Evolutionary conservation across 352 stramenopile genomes (phyloP), one percentile per base, ranked within the genome.

Genomic region (Globisporangium yorkense): DNA sequence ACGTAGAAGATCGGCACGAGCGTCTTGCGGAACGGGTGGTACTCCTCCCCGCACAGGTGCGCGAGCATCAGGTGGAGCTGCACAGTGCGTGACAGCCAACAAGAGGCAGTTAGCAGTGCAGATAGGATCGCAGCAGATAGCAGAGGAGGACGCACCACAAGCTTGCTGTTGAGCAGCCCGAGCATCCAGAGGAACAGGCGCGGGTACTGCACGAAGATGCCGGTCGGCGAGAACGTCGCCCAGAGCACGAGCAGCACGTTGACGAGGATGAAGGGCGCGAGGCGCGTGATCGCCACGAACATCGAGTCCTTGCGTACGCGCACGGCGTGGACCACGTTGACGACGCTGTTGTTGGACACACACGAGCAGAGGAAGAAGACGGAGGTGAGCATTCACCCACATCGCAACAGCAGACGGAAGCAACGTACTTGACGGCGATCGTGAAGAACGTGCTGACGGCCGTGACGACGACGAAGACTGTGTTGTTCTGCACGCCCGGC

Each of bases 1-100:
- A 95, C 84, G 68, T 92, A 95, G 59, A 95, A 92, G 56, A 95
- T 88, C n/a, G 85, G 85, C 54, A 93, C 85, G 16, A 95, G 82
- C 56, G 85, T 95, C 70, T 95, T 95, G 54, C 85, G 85, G 70
- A 93, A 95, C 55, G 85, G 85, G 54, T 93, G 85, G 59, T 93
- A 95, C 64, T 95, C 85, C 60, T 95, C 85, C 7, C 82, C 84
- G 20, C 83, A 93, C 63, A 95, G 61, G 53, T 95, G 85, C 51
- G 85, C 85, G 27, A 95, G 62, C 85, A 95, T 95, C 57, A 95
- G 72, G 60, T 95, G 85, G n/a, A 95, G 67, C 80, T 89, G 66
- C 29, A 15, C 13, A 31, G 37, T 2, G 24, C 24, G 24, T 27
- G 24, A 55, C 40, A 49, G 15, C 61, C n/a, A 33, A 10, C 33